A percentile compares a stretch with the other conserved stretches of the same genome.
These are phyloP conservation scores for Podaxis sp. DNA, from an alignment of 768 basidiomycete genomes.

Conservation along the genomic window DNA sequence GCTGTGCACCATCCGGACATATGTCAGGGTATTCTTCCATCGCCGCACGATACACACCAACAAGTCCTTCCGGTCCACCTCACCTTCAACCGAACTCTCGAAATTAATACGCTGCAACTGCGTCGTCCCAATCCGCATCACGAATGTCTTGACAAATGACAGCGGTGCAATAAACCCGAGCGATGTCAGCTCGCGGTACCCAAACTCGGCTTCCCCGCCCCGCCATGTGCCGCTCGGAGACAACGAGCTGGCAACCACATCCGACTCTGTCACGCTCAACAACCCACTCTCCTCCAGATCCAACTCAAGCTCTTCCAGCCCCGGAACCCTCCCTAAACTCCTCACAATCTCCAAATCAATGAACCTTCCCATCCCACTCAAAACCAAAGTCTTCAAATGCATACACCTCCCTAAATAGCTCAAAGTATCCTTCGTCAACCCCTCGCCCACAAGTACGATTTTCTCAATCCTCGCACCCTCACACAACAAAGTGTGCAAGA, in stretches of 20 bases:
- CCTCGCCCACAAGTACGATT: constrained; percentile 24
- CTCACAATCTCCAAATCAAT: constrained; percentile 24
- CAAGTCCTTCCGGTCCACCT: constrained; percentile 23
- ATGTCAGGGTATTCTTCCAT: constrained; percentile 25
- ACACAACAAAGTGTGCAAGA: constrained; percentile 26
- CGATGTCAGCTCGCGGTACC: constrained; percentile 25
- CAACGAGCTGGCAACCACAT: neutral
- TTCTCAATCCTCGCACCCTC: constrained; percentile 29
- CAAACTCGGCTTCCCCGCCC: constrained; percentile 23
- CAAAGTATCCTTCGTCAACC: constrained; percentile 28
- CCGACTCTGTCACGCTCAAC: constrained; percentile 12
- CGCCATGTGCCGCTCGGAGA: neutral
- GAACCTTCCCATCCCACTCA: constrained; percentile 27
- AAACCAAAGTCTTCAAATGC: constrained; percentile 23
- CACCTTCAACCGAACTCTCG: constrained; percentile 8
- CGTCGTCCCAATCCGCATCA: constrained; percentile 23
- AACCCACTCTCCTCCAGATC: constrained; percentile 24
- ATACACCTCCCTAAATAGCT: constrained; percentile 23
- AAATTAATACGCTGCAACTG: constrained; percentile 23
- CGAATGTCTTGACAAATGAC: constrained; percentile 23
- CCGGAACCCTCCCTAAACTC: constrained; percentile 24
- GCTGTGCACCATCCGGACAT: constrained; percentile 26
- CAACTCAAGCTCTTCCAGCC: constrained; percentile 26
- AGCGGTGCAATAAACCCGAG: constrained; percentile 27
- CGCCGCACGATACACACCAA: constrained; percentile 21